Percentiles rank a stretch among this genome's conserved stretches.
These are phyloP conservation scores for Chrysopogon serrulatus DNA, from an alignment of 176 grass and related monocot genomes.

Conservation along the genomic window DNA sequence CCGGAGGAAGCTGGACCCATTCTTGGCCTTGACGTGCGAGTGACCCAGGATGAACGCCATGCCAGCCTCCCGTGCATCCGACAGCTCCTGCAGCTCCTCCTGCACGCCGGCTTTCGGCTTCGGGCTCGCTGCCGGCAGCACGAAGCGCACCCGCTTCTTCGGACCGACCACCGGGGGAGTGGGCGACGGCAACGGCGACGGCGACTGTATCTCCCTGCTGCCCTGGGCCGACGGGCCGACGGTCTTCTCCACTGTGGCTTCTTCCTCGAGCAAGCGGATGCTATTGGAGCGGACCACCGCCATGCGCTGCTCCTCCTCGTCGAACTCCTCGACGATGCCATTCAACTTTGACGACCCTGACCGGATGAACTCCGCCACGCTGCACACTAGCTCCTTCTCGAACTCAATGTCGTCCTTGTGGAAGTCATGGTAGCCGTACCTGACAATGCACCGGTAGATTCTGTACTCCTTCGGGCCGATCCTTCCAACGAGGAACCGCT, in stretches of 20 bases:
- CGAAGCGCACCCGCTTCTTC: constrained; percentile 81
- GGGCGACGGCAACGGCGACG: neutral
- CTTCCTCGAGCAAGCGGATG: constrained; percentile 63
- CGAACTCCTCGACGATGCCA: constrained; percentile 2
- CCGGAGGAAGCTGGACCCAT: constrained; percentile 68
- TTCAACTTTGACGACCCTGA: constrained; percentile 35
- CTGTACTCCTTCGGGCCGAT: constrained; percentile 86
- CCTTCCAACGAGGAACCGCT: constrained; percentile 80
- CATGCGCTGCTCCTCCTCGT: constrained; percentile 71
- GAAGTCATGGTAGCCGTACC: constrained; percentile 88
- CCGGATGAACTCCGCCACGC: constrained; percentile 91
- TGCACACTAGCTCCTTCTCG: constrained; percentile 87
- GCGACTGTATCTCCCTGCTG: constrained; percentile 41
- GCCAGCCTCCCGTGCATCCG: constrained; percentile 82
- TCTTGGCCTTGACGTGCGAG: constrained; percentile 88
- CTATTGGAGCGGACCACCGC: constrained; percentile 62
- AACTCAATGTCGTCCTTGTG: constrained; percentile 92
- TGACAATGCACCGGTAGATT: constrained; percentile 88
- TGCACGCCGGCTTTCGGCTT: constrained; percentile 50
- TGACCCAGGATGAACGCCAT: constrained; percentile 92
- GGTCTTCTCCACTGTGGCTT: constrained; percentile 12
- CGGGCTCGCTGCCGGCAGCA: constrained; percentile 63
- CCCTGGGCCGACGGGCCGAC: constrained; percentile 26
- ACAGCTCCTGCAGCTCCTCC: constrained; percentile 83
- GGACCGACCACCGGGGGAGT: neutral